These are phyloP conservation scores for Cladosporium sp. DNA, from an alignment of 2,329 filamentous ascomycete species.

Conservation along the genomic window DNA sequence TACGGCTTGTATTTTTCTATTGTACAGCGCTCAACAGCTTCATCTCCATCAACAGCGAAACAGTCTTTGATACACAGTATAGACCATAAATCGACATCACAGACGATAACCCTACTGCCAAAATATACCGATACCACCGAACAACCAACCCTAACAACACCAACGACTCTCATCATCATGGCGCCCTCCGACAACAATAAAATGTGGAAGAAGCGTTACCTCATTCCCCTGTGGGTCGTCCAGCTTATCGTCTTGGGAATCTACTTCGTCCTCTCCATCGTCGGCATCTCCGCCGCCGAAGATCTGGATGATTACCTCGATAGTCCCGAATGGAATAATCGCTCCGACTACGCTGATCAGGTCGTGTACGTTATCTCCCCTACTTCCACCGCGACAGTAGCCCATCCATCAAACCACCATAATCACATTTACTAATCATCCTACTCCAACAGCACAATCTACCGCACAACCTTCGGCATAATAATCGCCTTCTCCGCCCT, in stretches of 20 bases:
- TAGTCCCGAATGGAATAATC: neutral
- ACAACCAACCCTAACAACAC: neutral
- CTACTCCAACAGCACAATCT: constrained; percentile 25
- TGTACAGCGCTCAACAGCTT: neutral
- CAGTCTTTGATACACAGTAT: neutral
- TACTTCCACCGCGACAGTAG: neutral
- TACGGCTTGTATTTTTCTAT: neutral
- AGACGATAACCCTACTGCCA: too few relatives aligned
- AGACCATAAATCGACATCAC: neutral
- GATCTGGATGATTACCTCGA: neutral
- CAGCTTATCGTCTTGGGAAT: constrained; percentile 27
- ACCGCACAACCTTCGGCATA: constrained; percentile 28
- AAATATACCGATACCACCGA: neutral
- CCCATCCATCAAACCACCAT: too few relatives aligned
- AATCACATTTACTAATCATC: neutral
- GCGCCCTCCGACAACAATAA: constrained; percentile 16
- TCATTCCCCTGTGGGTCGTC: constrained; percentile 35
- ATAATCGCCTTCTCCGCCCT: constrained; percentile 28
- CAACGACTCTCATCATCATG: neutral
- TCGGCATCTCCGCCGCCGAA: constrained; percentile 18
- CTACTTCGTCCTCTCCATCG: constrained; percentile 24
- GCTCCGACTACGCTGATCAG: neutral
- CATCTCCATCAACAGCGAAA: neutral
- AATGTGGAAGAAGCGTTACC: constrained; percentile 34
- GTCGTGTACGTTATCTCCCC: neutral